Evolutionary conservation across 441 rosid genomes (phyloP).

Genomic region (Arabidopsis hybrid): DNA sequence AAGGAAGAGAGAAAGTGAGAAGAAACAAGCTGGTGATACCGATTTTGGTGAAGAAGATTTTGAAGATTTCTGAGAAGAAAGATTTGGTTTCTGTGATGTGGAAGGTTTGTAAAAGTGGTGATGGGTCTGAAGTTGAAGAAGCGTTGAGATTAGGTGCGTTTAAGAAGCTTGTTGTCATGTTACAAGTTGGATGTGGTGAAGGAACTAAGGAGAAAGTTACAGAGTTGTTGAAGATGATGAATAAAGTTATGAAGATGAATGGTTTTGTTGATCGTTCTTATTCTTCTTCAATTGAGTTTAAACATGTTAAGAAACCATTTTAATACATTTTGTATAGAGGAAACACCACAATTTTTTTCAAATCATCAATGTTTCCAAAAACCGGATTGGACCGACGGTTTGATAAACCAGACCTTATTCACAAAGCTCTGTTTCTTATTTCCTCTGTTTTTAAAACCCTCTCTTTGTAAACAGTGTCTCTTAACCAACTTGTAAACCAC

Average conservation of each 20-base stretch:
- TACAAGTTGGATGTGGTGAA: slow-evolving; percentile 80
- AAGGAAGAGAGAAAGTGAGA: slow-evolving; percentile 55
- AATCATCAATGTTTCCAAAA: neutral
- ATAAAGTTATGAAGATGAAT: slow-evolving; percentile 53
- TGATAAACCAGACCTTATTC: neutral
- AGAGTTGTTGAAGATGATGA: slow-evolving; percentile 73
- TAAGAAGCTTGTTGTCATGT: slow-evolving; percentile 73
- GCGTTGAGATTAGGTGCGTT: slow-evolving; percentile 80
- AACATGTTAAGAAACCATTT: slow-evolving; percentile 68
- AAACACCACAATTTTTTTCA: neutral
- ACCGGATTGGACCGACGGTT: neutral
- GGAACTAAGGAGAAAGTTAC: slow-evolving; percentile 71
- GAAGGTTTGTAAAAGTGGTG: slow-evolving; percentile 65
- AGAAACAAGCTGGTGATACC: slow-evolving; percentile 60
- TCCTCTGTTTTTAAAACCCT: neutral
- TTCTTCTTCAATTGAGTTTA: slow-evolving; percentile 63
- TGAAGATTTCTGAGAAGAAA: slow-evolving; percentile 61
- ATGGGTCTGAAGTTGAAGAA: slow-evolving; percentile 51
- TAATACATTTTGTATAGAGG: slow-evolving; percentile 35
- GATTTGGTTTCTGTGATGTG: slow-evolving; percentile 62
- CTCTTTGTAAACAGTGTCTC: neutral
- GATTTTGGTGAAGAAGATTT: slow-evolving; percentile 68
- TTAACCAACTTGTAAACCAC: neutral
- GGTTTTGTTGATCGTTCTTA: slow-evolving; percentile 57
- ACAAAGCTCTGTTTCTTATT: neutral